Evolutionary conservation across 768 basidiomycete species (phyloP), one percentile per base, ranked within the genome.

Genomic region (Scleroderma citrinum): DNA sequence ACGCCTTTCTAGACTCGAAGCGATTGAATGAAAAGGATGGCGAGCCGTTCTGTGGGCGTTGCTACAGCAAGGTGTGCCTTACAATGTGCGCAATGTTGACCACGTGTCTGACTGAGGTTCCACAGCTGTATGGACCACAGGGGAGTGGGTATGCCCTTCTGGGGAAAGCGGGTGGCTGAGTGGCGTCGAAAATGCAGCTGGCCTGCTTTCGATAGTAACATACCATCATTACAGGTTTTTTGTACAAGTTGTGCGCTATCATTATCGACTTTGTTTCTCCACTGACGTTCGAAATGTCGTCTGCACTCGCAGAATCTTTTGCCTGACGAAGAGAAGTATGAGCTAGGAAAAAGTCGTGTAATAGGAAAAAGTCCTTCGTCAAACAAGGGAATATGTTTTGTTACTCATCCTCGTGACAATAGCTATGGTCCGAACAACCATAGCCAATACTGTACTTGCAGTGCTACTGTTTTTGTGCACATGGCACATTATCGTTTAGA

Each of bases 21-120:
- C 76, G 80, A 19, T 64, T 92, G 48, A 77, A 85, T 23, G 88
- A 91, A 62, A 85, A 85, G 59, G 86, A 87, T 39, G 88, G 83
- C 1, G 73, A 77, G 12, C 84, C 85, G 12, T 71, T 80, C 32
- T 92, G 88, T 54, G 74, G 77, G 49, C 72, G 80, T 39, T 92
- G 88, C 61, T 87, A 92, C 56, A 74, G 75, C 51, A 90, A 87
- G 80, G 79, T 71, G 30, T 44, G 57, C 40, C 29, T 51, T 42
- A 21, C 21, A 38, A n/a, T n/a, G n/a, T 36, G 32, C 17, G 10
- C 20, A 19, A 17, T n/a, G 16, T 14, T 24, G 30, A 44, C 2
- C 12, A 30, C 8, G 0, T 20, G 30, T 12, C 14, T 49, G n/a
- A n/a, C 35, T 17, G n/a, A 26, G 2, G 46, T 26, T 55, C n/a